Evolutionary conservation across 2,329 filamentous ascomycete species (phyloP).

Genomic region (Fusarium anguioides): DNA sequence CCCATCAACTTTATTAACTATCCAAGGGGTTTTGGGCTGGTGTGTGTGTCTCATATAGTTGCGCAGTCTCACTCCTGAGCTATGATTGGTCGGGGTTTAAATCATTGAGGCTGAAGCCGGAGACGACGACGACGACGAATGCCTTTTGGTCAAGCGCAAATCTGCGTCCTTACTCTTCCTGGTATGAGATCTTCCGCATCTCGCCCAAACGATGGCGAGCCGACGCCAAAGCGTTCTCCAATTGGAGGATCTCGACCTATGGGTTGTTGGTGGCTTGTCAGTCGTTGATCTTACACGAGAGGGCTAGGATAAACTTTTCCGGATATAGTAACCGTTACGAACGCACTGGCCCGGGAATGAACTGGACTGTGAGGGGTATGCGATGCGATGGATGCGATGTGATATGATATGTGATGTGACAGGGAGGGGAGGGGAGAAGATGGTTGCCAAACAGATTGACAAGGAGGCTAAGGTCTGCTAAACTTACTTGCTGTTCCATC

Average conservation of each 20-base stretch:
- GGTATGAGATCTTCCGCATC: slow-evolving; percentile 98
- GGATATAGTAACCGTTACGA: slow-evolving; percentile 38
- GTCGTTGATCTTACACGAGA: slow-evolving; percentile 14
- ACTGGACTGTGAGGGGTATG: slow-evolving; percentile 6
- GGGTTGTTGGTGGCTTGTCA: slow-evolving; percentile 53
- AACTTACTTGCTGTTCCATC: slow-evolving; percentile 96
- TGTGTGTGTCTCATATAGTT: not conserved
- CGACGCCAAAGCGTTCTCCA: slow-evolving; percentile 85
- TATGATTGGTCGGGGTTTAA: not conserved
- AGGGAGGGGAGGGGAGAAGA: not conserved
- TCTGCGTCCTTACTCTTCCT: slow-evolving; percentile 69
- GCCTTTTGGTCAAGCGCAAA: not conserved
- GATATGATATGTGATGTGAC: not conserved
- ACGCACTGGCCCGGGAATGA: slow-evolving; percentile 22
- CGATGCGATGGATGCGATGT: not conserved
- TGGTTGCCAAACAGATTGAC: slow-evolving; percentile 25
- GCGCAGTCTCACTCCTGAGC: not conserved
- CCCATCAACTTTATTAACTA: slow-evolving; percentile 3
- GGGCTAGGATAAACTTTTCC: slow-evolving; percentile 21
- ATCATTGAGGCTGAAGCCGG: slow-evolving; percentile 8
- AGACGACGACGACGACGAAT: slow-evolving; percentile 10
- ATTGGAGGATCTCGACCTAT: slow-evolving; percentile 95
- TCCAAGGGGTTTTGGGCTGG: not conserved
- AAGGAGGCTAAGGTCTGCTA: not conserved
- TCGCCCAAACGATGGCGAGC: slow-evolving; percentile 89